Evolutionary conservation across 371 early-diverging fungal genomes (phyloP), one percentile per base, ranked within the genome.

Genomic region (Lichtheimia ramosa): DNA sequence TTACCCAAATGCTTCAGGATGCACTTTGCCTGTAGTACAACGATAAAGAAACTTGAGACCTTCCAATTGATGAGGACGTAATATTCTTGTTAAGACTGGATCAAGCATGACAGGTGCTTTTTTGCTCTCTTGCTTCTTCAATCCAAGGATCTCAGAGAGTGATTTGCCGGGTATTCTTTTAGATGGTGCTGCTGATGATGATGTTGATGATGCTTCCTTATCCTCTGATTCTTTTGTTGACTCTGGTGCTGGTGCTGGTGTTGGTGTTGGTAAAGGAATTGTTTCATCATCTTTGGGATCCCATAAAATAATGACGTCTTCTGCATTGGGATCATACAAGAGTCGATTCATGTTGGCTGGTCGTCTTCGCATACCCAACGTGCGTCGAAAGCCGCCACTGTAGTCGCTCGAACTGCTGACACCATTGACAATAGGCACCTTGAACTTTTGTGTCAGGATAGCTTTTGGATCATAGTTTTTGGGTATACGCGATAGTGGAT

Each of bases 61-160:
- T 65, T 97, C 97, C 15, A 96, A 81, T 66, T 98, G 96, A 75
- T 98, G 98, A 0, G 97, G 97, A 5, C 98, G 87, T 58, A 98
- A 65, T n/a, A 94, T 86, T 58, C 84, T 83, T 2, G 86, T 84
- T 2, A 98, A 79, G 0, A 84, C 74, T 3, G 98, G 98, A 74
- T 98, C 98, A 10, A 89, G 84, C 20, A 87, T 83, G 16, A 88
- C 89, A 64, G 82, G 85, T 2, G 75, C 81, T 50, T 83, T 54
- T 16, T 73, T 75, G 12, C 69, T 46, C 63, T 83, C 74, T 68
- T 83, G 70, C 58, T 79, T 79, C 67, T 87, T 80, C 16, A 73
- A 51, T 0, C 86, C 84, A 15, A 83, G 66, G 16, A 83, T 80
- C 25, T 83, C 83, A 12, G 74, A 71, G 21, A 85, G 59, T 27